Base-by-base conservation (phyloP, 139 green algal genomes). In the Monoraphidium neglectum region DNA sequence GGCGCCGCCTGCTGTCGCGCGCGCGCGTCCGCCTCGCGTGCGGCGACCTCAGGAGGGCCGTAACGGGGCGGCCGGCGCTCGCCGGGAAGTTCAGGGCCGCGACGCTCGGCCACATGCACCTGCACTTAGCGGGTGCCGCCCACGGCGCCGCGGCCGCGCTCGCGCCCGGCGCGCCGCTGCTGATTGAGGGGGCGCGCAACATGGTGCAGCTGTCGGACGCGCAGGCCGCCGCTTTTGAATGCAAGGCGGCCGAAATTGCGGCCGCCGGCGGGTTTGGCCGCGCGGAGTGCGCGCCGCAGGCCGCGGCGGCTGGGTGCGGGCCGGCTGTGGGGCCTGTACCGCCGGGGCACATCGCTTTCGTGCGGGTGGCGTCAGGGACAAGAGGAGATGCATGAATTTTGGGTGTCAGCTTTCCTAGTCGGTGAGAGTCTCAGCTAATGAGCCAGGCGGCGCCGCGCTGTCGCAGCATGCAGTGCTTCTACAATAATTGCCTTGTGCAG, bases 151-250 rank as follows among this genome's bases (percentile, higher is more conserved):
- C n/a, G 0, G 40, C 68, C 38, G 60, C 85, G 68, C 62, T 77
- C 35, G 66, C 71, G 16, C 84, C 76, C 0, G 81, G 74, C 5
- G 81, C 64, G 8, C 3, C 72, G 43, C 63, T 90, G 57, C 49
- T 87, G 40, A 82, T 84, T 26, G 88, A 92, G 77, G 81, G 57
- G 32, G 88, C 67, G 18, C 71, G 75, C 3, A 77, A 90, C 73
- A 74, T 91, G 77, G 67, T 90, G 68, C 86, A 90, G 76, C 77
- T 92, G 35, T 86, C 72, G 21, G 54, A 66, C 18, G 81, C 90
- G 78, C 81, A 89, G 73, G 81, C 64, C 0, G 69, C 21, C 0
- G 18, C 66, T 1, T 89, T 89, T 64, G 61, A 65, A 2, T 30
- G 36, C 30, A 79, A 80, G 37, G 67, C 80, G 59, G 70, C 68